These are phyloP conservation scores for Parastagonospora avenae DNA, from an alignment of 2,329 filamentous ascomycete genomes.

Conservation along the genomic window DNA sequence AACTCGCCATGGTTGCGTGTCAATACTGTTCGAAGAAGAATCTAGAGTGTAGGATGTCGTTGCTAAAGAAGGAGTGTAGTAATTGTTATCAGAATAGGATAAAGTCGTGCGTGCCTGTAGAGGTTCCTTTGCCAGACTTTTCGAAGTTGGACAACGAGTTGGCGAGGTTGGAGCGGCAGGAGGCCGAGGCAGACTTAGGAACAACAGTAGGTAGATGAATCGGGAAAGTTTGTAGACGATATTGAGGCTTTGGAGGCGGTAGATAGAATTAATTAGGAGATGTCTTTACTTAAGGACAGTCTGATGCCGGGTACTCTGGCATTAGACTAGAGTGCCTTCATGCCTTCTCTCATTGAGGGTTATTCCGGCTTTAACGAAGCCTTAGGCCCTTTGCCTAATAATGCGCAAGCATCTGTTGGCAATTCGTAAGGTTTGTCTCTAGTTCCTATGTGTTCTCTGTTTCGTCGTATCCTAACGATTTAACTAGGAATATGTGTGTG, in stretches of 20 bases:
- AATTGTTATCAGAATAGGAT: slow-evolving; percentile 1
- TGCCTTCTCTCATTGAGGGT: background rate
- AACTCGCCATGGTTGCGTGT: background rate
- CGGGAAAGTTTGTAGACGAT: background rate
- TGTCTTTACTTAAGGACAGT: background rate
- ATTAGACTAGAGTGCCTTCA: background rate
- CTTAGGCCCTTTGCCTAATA: background rate
- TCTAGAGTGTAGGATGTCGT: background rate
- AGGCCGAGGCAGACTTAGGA: background rate
- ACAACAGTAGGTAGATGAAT: background rate
- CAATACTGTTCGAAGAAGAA: background rate
- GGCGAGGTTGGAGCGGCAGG: background rate
- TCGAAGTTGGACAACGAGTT: background rate
- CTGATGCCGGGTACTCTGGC: background rate
- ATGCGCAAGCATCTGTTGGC: background rate
- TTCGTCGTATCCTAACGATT: background rate
- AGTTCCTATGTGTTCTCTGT: background rate
- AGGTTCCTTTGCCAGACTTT: background rate
- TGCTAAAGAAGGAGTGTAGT: background rate
- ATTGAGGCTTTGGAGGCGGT: background rate
- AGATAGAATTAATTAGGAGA: background rate
- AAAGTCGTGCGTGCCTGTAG: background rate
- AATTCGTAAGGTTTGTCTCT: no score
- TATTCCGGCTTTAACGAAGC: background rate
- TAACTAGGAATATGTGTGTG: slow-evolving; percentile 16